These are phyloP conservation scores for Exserohilum turcica DNA, from an alignment of 2,329 filamentous ascomycete species.

Conservation along the genomic window DNA sequence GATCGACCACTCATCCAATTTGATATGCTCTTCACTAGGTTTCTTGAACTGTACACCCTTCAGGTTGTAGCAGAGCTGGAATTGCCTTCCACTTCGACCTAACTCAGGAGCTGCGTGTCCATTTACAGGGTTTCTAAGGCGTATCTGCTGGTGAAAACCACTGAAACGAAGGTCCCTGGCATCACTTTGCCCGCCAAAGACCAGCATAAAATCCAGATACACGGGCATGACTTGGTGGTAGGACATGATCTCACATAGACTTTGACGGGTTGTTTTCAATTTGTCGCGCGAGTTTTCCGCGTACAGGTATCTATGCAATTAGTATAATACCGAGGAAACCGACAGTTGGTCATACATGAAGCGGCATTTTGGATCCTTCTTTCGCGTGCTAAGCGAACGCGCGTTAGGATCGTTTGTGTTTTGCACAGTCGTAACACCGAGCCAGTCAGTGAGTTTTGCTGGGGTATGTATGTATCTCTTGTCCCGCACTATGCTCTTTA, in stretches of 20 bases:
- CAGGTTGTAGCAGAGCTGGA: slow-evolving; percentile 47
- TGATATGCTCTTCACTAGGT: slow-evolving; percentile 10
- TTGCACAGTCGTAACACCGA: slow-evolving; percentile 2
- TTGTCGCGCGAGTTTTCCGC: slow-evolving; percentile 18
- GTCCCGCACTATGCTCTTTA: neutral
- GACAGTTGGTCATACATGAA: slow-evolving; percentile 21
- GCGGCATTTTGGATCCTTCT: slow-evolving; percentile 30
- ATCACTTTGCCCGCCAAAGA: slow-evolving; percentile 44
- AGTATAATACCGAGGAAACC: neutral
- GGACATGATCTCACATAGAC: slow-evolving; percentile 24
- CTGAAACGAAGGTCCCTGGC: slow-evolving; percentile 44
- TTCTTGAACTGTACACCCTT: slow-evolving; percentile 30
- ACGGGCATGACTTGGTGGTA: slow-evolving; percentile 51
- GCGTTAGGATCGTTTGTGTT: neutral
- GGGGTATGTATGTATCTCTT: slow-evolving; percentile 20
- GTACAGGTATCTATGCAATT: slow-evolving; percentile 23
- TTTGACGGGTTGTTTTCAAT: slow-evolving; percentile 23
- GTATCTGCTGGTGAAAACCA: slow-evolving; percentile 45
- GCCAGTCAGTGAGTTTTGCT: slow-evolving; percentile 16
- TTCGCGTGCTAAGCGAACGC: slow-evolving; percentile 2
- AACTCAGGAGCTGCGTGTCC: slow-evolving; percentile 24
- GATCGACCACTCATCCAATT: slow-evolving; percentile 42
- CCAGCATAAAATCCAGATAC: slow-evolving; percentile 49
- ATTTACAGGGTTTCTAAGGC: slow-evolving; percentile 19
- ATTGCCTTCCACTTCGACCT: slow-evolving; percentile 44